Base-by-base conservation (phyloP, 257 asterid species). In the Solanum microdontum region DNA sequence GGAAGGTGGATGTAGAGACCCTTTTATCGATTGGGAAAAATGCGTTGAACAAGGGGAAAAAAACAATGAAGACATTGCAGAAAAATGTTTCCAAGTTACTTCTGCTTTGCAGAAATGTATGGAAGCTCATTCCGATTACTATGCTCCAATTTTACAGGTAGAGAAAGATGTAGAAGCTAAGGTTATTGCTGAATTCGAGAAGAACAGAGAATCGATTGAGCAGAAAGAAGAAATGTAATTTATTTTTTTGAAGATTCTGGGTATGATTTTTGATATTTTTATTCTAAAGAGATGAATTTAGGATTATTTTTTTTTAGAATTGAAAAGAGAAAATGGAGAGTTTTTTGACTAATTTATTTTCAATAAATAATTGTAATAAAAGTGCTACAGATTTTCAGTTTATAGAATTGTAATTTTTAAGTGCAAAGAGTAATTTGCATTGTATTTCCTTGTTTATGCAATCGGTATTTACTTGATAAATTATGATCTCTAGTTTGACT, bases 1-100 rank as follows among this genome's bases (percentile, higher is more conserved):
- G 89, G 98, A 88, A 37, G 98, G 98, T 34, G 98, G 96, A 10
- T 95, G 98, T 82, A 94, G 79, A 69, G 96, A 95, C 24, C 36
- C 85, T 3, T 95, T 95, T 86, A 72, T 82, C 32, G 94, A 87
- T 11, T 95, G 98, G 98, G 96, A 94, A 76, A 93, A 91, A 84
- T 94, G 98, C 14, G 93, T 94, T 48, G 95, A 92, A 66, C 95
- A 90, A 89, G 94, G 94, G 2, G 98, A 94, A 87, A 90, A 87
- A 64, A 92, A 94, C 43, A 55, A 89, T 0, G 95, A 94, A 45
- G 95, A 95, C 87, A 88, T 94, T 28, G 95, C 80, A 86, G 94
- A 93, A 60, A 94, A 91, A 90, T 94, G 98, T 70, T 89, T 89
- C 48, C 88, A 92, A 88, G 93, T 86, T 1, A 94, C 97, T 36